Conservation (phyloP, 2,329 filamentous ascomycete genomes). For the Stenocarpella maydis region DNA sequence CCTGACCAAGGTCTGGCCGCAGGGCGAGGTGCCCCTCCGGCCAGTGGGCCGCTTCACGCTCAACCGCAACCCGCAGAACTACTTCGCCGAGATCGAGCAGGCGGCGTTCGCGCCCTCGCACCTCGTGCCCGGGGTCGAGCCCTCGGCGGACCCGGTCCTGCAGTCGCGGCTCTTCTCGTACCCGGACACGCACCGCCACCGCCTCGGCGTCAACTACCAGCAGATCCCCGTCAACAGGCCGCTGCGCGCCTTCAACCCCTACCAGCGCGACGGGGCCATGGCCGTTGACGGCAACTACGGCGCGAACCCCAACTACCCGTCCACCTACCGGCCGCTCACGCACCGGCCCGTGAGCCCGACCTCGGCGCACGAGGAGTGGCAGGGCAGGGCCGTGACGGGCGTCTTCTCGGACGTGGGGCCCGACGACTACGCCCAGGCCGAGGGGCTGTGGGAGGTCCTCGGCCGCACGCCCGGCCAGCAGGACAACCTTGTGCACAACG, state of each 20-base stretch:
- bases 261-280: constrained; percentile 78
- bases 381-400: constrained; percentile 52
- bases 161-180: constrained; percentile 69
- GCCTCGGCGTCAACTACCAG: constrained; percentile 70
- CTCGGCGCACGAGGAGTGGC: constrained; percentile 57
- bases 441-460: constrained; percentile 57
- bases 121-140: constrained; percentile 69
- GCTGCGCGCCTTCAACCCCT: constrained; percentile 67
- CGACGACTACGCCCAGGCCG: constrained; percentile 60
- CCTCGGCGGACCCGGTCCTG: constrained; percentile 69
- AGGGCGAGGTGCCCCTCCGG: constrained; percentile 67
- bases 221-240: constrained; percentile 70
- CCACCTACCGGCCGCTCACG: constrained; percentile 55
- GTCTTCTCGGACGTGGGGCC: constrained; percentile 56
- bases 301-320: constrained; percentile 65
- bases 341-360: constrained; percentile 53
- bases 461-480: constrained; percentile 63
- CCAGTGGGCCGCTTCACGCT: constrained; percentile 69
- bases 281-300: constrained; percentile 72
- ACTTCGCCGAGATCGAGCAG: constrained; percentile 75
- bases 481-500: constrained; percentile 67
- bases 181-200: constrained; percentile 69
- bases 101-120: constrained; percentile 71
- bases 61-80: constrained; percentile 71
- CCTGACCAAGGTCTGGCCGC: constrained; percentile 74